phyloP scores from a whole-genome alignment of 331 rosid species.

The Arachis monticola region DNA sequence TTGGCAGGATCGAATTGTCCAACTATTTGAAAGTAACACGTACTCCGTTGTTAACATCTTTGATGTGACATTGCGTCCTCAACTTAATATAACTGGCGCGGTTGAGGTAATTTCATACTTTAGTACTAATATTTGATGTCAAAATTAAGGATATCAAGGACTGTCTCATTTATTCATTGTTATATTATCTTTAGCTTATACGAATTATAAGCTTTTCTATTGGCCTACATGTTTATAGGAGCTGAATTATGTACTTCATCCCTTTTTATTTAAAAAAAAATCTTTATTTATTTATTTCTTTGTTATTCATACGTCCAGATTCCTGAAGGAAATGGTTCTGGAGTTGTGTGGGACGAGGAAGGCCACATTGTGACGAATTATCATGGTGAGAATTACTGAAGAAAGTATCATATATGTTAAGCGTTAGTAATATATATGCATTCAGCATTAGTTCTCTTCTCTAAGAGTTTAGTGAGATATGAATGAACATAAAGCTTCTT shows the following conservation, averaged over 20 bases:
- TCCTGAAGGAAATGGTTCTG: conserved; percentile 99
- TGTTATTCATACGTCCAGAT: conserved; percentile 52
- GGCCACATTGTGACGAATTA: conserved; percentile 96
- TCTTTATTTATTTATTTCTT: neutral
- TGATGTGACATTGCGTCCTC: conserved; percentile 92
- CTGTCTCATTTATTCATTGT: conserved; percentile 12
- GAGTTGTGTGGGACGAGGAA: conserved; percentile 92
- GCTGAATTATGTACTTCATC: conserved; percentile 10
- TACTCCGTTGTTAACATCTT: conserved; percentile 96
- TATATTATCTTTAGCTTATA: conserved; percentile 23
- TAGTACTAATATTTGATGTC: conserved; percentile 14
- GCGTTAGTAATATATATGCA: neutral
- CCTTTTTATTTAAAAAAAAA: no score
- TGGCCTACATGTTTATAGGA: neutral
- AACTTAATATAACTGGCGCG: conserved; percentile 86
- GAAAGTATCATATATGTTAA: conserved; percentile 10
- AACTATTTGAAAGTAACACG: conserved; percentile 85
- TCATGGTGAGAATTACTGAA: conserved; percentile 69
- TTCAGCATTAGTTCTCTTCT: conserved; percentile 25
- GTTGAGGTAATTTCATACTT: conserved; percentile 70
- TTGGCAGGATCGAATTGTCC: conserved; percentile 82
- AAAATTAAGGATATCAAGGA: conserved; percentile 9
- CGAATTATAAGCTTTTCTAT: neutral
- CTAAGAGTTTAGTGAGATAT: conserved; percentile 22
- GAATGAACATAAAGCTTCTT: conserved; percentile 19